phyloP scores from a whole-genome alignment of 345 rosid genomes.

The Lepidium aucheri region DNA sequence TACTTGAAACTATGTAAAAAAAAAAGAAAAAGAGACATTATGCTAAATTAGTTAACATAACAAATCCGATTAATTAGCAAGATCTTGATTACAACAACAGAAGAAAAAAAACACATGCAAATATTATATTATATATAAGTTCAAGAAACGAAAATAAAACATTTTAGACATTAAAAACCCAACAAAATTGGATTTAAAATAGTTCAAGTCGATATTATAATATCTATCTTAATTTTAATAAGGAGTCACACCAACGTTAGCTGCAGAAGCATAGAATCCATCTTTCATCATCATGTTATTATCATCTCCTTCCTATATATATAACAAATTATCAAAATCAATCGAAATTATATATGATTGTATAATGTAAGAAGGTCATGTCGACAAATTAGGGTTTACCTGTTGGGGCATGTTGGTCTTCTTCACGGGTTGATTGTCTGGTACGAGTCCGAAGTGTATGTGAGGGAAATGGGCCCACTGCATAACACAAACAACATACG shows the following conservation, averaged over 20 bases:
- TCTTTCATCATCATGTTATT: slow-evolving; percentile 68
- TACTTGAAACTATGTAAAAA: background rate
- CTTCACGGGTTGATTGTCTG: slow-evolving; percentile 97
- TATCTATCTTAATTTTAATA: slow-evolving; percentile 30
- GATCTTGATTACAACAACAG: slow-evolving; percentile 24
- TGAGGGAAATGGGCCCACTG: slow-evolving; percentile 99
- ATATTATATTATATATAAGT: slow-evolving; percentile 12
- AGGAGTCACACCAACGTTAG: slow-evolving; percentile 71
- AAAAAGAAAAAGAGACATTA: background rate
- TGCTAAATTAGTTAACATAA: background rate
- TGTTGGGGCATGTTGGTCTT: slow-evolving; percentile 67
- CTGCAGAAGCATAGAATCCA: slow-evolving; percentile 60
- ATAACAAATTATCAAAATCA: background rate
- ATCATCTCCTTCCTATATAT: slow-evolving; percentile 68
- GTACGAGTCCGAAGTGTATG: slow-evolving; percentile 95
- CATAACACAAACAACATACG: slow-evolving; percentile 15
- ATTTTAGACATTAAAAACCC: background rate
- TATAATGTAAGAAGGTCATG: background rate
- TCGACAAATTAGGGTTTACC: slow-evolving; percentile 44
- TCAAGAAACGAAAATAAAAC: slow-evolving; percentile 21
- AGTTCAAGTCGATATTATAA: background rate
- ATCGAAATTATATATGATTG: background rate
- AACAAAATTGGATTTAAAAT: background rate
- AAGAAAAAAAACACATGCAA: slow-evolving; percentile 12
- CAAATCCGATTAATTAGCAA: slow-evolving; percentile 17